Conservation (phyloP, 345 rosid genomes). For the Moricandia arvensis region DNA sequence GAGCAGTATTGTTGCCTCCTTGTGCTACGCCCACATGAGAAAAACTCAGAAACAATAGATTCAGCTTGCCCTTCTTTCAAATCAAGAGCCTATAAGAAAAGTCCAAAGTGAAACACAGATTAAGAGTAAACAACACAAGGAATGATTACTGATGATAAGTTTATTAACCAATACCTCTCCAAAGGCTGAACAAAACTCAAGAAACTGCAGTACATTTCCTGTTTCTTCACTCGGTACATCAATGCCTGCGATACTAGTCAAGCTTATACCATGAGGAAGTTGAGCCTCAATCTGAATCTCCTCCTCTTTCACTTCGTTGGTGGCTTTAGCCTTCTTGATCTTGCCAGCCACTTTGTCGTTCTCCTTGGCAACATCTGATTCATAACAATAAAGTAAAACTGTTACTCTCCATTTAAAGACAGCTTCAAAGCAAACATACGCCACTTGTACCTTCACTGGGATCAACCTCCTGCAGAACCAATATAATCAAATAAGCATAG, state of each 20-base stretch:
- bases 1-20: slow-evolving; percentile 51
- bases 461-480: background rate
- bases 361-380: slow-evolving; percentile 4
- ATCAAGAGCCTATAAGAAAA: slow-evolving; percentile 52
- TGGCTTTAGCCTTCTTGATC: slow-evolving; percentile 9
- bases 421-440: background rate
- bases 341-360: background rate
- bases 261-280: slow-evolving; percentile 53
- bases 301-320: slow-evolving; percentile 28
- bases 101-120: background rate
- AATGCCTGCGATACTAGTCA: slow-evolving; percentile 52
- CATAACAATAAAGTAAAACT: background rate
- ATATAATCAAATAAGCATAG: background rate
- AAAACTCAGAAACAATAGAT: slow-evolving; percentile 56
- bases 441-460: background rate
- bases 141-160: background rate
- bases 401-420: background rate
- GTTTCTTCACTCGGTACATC: slow-evolving; percentile 52
- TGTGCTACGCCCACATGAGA: slow-evolving; percentile 39
- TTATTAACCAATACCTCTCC: slow-evolving; percentile 45
- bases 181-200: slow-evolving; percentile 79
- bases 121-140: background rate
- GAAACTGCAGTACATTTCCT: slow-evolving; percentile 69
- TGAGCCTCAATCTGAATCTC: slow-evolving; percentile 35
- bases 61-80: slow-evolving; percentile 72